Percentiles rank a stretch among this genome's conserved stretches.
Evolutionary conservation across 495 filamentous ascomycete species (phyloP).

Genomic region (Talaromyces proteolyticus): DNA sequence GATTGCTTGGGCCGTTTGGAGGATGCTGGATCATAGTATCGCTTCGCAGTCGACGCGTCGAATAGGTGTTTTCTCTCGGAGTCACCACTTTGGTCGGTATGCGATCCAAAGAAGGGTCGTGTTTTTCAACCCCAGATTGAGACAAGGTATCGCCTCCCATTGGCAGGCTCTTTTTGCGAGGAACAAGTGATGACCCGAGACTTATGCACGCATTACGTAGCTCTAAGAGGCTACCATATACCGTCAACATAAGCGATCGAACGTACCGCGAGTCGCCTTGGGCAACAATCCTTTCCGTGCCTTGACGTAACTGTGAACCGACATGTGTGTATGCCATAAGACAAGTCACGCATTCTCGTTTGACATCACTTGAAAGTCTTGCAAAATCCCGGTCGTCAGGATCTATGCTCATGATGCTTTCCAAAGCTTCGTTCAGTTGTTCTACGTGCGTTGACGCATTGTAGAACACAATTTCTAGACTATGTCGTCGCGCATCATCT

Average conservation of each 20-base stretch:
- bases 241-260: constrained; percentile 70
- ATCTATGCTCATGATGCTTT: constrained; percentile 49
- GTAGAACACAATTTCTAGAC: constrained; percentile 72
- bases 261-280: constrained; percentile 75
- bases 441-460: constrained; percentile 71
- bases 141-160: constrained; percentile 17
- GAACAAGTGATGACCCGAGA: constrained; percentile 25
- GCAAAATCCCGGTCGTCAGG: constrained; percentile 33
- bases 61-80: constrained; percentile 48
- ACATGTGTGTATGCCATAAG: constrained; percentile 74
- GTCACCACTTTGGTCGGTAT: constrained; percentile 49
- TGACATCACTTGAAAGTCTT: constrained; percentile 43
- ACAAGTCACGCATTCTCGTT: constrained; percentile 65
- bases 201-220: constrained; percentile 50
- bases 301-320: constrained; percentile 61
- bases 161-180: constrained; percentile 14
- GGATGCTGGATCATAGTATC: constrained; percentile 59
- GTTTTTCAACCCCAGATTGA: constrained; percentile 19
- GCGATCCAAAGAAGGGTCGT: constrained; percentile 16
- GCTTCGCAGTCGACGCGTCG: constrained; percentile 49
- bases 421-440: constrained; percentile 66
- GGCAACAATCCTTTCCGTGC: constrained; percentile 62
- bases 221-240: constrained; percentile 78
- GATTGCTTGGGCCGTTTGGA: constrained; percentile 21
- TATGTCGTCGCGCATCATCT: constrained; percentile 59